Base-by-base conservation (phyloP, 306 rosid genomes). In the Rosa chinensis region DNA sequence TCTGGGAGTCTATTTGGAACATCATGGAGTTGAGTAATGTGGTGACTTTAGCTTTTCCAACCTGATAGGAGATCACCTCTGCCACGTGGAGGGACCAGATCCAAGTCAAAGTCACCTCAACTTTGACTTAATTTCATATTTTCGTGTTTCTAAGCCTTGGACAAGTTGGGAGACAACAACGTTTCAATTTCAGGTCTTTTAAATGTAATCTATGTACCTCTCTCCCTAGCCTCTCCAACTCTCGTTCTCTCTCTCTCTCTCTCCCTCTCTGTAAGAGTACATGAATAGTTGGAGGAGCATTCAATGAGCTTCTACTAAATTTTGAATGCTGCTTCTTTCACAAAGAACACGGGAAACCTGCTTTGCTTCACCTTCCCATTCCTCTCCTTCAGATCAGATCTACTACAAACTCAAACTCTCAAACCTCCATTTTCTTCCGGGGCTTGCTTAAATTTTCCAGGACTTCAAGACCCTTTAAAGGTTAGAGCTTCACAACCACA, bases 291-390 rank as follows among this genome's bases (percentile, higher is more conserved):
- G 80, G 28, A 53, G 48, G 74, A 77, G 80, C 95, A 90, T 86
- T 90, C 81, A 88, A 81, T 80, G 83, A 82, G 84, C 84, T 79
- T 53, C 86, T 74, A 64, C 25, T 25, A 8, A 70, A 23, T 79
- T 86, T 90, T 85, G 88, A 92, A 86, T 79, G 87, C 85, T 75
- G 71, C 45, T 75, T 80, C 37, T 76, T 88, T 84, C 73, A 66
- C 48, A 66, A 82, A 58, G 69, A 80, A 74, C 92, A 86, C 93
- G 88, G 66, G 90, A 84, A 66, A 7, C 82, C 72, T 74, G 84
- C 76, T 79, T 71, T 78, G 10, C 16, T 37, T 77, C 85, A 66
- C 66, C 86, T 83, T 83, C 75, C 84, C 71, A 25, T 82, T 80
- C 73, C 81, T 80, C 83, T 74, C 48, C 9, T 11, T 69, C 75